Conservation (phyloP, 2,329 filamentous ascomycete species). For the Esteya vermicola region DNA sequence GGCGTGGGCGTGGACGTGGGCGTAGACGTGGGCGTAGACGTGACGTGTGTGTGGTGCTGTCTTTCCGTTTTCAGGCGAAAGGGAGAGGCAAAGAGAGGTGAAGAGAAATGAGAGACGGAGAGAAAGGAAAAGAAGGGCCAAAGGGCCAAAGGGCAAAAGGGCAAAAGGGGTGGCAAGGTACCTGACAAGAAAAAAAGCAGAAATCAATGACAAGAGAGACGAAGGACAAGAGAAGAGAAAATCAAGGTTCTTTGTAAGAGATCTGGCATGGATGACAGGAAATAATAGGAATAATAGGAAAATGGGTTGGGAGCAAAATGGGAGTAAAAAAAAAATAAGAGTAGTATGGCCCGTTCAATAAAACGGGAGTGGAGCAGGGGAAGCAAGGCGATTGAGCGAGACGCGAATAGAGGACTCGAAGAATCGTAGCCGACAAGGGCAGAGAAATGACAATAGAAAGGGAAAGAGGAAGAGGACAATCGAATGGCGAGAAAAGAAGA, state of each 20-base stretch:
- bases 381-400: background rate
- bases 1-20: too few relatives aligned
- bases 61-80: too few relatives aligned
- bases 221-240: background rate
- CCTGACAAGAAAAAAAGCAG: background rate
- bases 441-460: background rate
- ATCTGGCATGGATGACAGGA: too few relatives aligned
- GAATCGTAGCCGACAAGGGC: background rate
- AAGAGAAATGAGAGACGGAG: background rate
- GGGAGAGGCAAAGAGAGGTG: too few relatives aligned
- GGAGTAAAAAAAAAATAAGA: background rate
- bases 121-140: background rate
- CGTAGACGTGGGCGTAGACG: too few relatives aligned
- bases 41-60: too few relatives aligned
- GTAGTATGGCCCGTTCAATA: slow-evolving; percentile 1
- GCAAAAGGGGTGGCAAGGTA: too few relatives aligned
- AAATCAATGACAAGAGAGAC: background rate
- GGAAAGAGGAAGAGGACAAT: background rate
- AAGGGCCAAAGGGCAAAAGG: background rate
- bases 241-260: slow-evolving; percentile 3
- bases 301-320: background rate
- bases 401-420: background rate
- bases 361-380: background rate
- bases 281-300: too few relatives aligned
- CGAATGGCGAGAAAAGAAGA: background rate